These are phyloP conservation scores for Solanum arcanum DNA, from an alignment of 257 asterid genomes.

Conservation along the genomic window DNA sequence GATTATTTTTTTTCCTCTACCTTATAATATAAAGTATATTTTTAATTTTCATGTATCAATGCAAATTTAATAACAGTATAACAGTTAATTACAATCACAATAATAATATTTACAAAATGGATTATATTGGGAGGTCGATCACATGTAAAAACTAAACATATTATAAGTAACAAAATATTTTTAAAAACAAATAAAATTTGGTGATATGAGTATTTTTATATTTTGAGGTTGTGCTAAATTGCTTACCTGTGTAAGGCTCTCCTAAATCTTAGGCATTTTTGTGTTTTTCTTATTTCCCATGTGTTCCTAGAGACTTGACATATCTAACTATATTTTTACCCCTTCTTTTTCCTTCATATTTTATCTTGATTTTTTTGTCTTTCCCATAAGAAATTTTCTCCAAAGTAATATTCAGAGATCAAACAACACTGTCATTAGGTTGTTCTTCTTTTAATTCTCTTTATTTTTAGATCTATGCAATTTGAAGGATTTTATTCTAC, in stretches of 20 bases:
- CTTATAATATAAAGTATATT: too few relatives aligned
- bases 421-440: background rate
- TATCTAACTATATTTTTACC: background rate
- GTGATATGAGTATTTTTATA: background rate
- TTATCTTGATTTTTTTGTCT: background rate
- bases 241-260: background rate
- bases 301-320: background rate
- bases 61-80: background rate
- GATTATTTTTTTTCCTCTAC: background rate
- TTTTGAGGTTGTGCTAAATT: background rate
- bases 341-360: background rate
- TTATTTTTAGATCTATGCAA: background rate
- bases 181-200: too few relatives aligned
- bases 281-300: background rate
- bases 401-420: background rate
- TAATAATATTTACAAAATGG: too few relatives aligned
- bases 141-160: background rate
- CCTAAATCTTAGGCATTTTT: background rate
- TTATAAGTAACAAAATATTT: background rate
- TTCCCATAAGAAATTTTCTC: background rate
- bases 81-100: too few relatives aligned
- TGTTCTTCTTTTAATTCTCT: background rate
- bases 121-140: background rate
- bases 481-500: too few relatives aligned
- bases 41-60: background rate